Evolutionary conservation across 805 yeast species (phyloP), one percentile per base, ranked within the genome.

Genomic region (Kuraishia molischiana): DNA sequence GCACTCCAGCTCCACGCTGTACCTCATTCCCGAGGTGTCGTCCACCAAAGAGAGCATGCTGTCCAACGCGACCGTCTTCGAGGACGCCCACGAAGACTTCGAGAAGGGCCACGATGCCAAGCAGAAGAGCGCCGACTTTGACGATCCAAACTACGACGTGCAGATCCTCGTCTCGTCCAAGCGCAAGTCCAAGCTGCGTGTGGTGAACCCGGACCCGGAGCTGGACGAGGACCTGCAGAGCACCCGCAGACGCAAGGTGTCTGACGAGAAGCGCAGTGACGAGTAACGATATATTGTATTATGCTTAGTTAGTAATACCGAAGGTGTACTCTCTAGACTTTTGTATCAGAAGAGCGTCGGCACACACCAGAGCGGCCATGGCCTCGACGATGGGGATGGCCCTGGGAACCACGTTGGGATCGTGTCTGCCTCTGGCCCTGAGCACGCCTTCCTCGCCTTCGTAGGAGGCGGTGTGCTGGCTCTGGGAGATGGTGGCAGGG

Each of bases 381-480:
- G 97, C 85, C 67, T 92, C 98, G 22, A 92, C 97, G 53, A 92
- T 92, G 37, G 98, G 97, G 43, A 92, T 86, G 29, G 98, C 98
- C 61, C 98, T 79, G 47, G 98, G 98, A 17, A 95, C 95, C 39
- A 92, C 98, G 53, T 89, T 85, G 24, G 98, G 98, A 58, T 92
- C 98, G 54, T 92, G 98, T 72, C 98, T 84, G 40, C 98, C 98
- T 59, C 90, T 80, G 26, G 98, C 96, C 38, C 92, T 95, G 42
- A 92, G 69, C 8, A 80, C 76, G 54, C 98, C 98, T 36, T 66
- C 77, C 48, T 73, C 71, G 51, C 98, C 98, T 19, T 84, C 89
- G 64, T 89, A 92, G 35, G 92, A 74, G 20, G 86, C 75, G 14
- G 98, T 92, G 31, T 69, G 62, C 67, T 92, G 98, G 52, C 83